Evolutionary conservation across 805 yeast species (phyloP), one percentile per base, ranked within the genome.

Genomic region (Zygosaccharomyces lentus): DNA sequence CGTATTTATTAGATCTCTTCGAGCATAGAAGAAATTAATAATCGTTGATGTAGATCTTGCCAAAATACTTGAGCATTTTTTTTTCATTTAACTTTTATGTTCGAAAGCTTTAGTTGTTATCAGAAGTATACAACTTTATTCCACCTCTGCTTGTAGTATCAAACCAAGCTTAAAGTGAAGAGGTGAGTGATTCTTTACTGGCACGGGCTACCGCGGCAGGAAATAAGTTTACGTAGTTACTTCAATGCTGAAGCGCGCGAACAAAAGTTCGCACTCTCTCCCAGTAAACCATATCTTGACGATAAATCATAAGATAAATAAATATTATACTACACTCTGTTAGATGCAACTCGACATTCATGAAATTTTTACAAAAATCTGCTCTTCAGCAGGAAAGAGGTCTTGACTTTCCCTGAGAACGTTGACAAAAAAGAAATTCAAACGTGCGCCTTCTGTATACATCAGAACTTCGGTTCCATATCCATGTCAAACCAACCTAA

Each of bases 401-500:
- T 3, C 32, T 19, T 19, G 15, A 16, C 15, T 13, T 29, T 29
- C n/a, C 16, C 4, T 7, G 32, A 2, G n/a, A 8, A 13, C 13
- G n/a, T 29, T 29, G 8, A 29, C 6, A n/a, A 5, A 10, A 10
- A 29, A 29, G 7, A 5, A 10, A 10, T 10, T 29, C n/a, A 29
- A 29, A 12, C 10, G n/a, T 10, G 7, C 40, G 9, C 24, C n/a
- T 21, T 37, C 19, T 25, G 23, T 8, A n/a, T 23, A 21, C n/a
- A 10, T 64, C 51, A 78, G 57, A 80, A 79, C 49, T 77, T 82
- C 0, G 82, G 82, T 3, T 78, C 80, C 83, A 77, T 78, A 57
- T 84, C 84, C 63, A 81, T 80, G 61, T 87, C 96, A 71, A 90
- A 85, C 96, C 96, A 90, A 9, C 97, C 97, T 38, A 90, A 69